Base-by-base conservation (phyloP, 2,329 filamentous ascomycete genomes). In the Fusarium poae region DNA sequence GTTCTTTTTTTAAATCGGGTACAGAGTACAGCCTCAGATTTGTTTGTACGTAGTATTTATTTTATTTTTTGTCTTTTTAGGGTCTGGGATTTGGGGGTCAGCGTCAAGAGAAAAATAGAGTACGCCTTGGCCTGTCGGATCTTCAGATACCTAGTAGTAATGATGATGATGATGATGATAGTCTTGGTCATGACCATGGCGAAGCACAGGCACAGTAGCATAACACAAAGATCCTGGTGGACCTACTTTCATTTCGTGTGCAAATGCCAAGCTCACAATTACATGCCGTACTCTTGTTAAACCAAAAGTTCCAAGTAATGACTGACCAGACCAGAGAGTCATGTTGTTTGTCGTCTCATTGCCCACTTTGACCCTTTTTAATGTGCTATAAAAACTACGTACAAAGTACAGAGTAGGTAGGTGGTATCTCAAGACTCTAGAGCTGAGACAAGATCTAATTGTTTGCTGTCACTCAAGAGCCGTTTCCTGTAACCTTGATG, bases 391-490 rank as follows among this genome's bases (percentile, higher is more conserved):
- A 39, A 39, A 27, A 25, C 25, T 25, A 25, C 5, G 25, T 25
- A 25, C 20, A 13, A 20, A 9, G 20, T 42, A 42, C 39, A 16
- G 15, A 42, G 18, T 34, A 29, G 12, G 35, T 49, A n/a, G 35
- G 43, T 50, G 29, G 45, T 30, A 52, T 23, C 42, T 27, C 16
- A 35, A 44, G 21, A 30, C 48, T 23, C 27, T 43, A 65, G 53
- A 65, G 56, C 55, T 64, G 57, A 67, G 66, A 72, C 65, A 71
- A 42, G 45, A 54, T 68, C 34, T 29, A 67, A 55, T 37, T 71
- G 69, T 73, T 73, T 73, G 71, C 44, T 51, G 71, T 73, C 55
- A 57, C 52, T 60, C 71, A 73, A 69, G 72, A 49, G 57, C 67
- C 71, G 71, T 72, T 73, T 73, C 44, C 51, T 53, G 60, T 70